phyloP scores from a whole-genome alignment of 2,329 filamentous ascomycete genomes.

The Simplicillium sp. region DNA sequence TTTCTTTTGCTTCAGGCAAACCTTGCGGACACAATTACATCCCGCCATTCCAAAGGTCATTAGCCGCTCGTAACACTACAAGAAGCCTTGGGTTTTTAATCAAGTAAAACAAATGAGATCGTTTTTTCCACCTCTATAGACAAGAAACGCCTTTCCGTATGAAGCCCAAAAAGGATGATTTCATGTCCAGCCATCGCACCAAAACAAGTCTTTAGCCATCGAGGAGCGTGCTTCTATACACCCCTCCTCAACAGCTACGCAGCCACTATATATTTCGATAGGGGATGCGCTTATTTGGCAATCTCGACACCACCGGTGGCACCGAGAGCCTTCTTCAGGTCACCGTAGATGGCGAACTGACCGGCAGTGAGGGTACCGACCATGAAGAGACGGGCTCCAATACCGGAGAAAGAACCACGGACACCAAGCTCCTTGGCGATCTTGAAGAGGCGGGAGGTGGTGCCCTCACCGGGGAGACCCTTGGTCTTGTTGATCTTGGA shows the following conservation, averaged over 20 bases:
- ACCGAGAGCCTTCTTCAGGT: constrained; percentile 58
- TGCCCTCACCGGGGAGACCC: constrained; percentile 78
- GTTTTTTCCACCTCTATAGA: too few species aligned
- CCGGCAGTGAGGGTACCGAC: constrained; percentile 66
- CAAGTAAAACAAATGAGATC: too few species aligned
- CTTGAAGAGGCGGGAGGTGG: constrained; percentile 72
- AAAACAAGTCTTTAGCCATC: constrained; percentile 8
- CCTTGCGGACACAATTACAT: too few species aligned
- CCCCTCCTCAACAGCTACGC: constrained; percentile 2
- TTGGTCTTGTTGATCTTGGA: constrained; percentile 95
- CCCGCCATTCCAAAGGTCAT: too few species aligned
- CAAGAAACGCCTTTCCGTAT: too few species aligned
- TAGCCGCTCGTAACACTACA: too few species aligned
- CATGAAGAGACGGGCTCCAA: constrained; percentile 59
- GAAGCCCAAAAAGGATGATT: too few species aligned
- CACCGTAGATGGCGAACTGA: constrained; percentile 86
- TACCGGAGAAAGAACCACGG: constrained; percentile 68
- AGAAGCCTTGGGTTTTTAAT: too few species aligned
- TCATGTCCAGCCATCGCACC: too few species aligned
- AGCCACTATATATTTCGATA: not conserved
- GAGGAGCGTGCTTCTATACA: constrained; percentile 9
- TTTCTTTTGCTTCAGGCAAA: too few species aligned
- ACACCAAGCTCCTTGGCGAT: constrained; percentile 80
- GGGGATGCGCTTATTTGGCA: constrained; percentile 26
- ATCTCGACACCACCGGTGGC: constrained; percentile 73